Evolutionary conservation across 208 protist genomes (phyloP), one percentile per base, ranked within the genome.

Genomic region (Leptomonas pyrrhocoris): DNA sequence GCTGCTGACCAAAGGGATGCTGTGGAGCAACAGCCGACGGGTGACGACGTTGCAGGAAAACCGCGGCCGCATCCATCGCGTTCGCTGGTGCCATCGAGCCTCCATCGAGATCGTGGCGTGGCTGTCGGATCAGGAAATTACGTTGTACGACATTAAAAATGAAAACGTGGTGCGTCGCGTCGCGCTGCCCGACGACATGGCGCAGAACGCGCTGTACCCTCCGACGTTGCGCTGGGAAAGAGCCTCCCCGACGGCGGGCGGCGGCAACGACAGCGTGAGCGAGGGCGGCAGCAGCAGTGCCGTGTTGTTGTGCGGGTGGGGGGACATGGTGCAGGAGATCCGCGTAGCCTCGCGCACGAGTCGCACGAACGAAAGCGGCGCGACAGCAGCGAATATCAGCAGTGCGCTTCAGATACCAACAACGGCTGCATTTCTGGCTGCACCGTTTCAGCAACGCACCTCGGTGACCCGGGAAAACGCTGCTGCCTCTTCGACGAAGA

Each of bases 271-370:
- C 43, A 38, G 23, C 42, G 40, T 51, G 9, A 43, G 34, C 9
- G 27, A 51, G 9, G 40, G 25, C 21, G 28, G 31, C 86, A 76
- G 78, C 79, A 93, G 50, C 45, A 34, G 15, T 27, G 68, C 58
- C 0, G 53, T 73, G 65, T 65, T 94, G 16, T 69, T 81, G 23
- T 89, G 80, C 58, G 86, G 79, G 19, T 94, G 89, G 87, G 86
- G 83, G 0, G 76, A 92, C 50, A 88, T 84, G 77, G 73, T 93
- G 38, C 82, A 89, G 66, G 73, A 81, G 62, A 21, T 92, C 1
- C 71, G 51, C n/a, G 38, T 92, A n/a, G 15, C 27, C 23, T n/a
- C 27, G 4, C 48, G 31, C 8, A 38, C 18, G 4, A 13, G 49
- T 2, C 6, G 21, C 19, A 30, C 8, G 18, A 23, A 18, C 6